Conservation (phyloP, 176 grass and related monocot genomes). For the Aegilops sharonensis region DNA sequence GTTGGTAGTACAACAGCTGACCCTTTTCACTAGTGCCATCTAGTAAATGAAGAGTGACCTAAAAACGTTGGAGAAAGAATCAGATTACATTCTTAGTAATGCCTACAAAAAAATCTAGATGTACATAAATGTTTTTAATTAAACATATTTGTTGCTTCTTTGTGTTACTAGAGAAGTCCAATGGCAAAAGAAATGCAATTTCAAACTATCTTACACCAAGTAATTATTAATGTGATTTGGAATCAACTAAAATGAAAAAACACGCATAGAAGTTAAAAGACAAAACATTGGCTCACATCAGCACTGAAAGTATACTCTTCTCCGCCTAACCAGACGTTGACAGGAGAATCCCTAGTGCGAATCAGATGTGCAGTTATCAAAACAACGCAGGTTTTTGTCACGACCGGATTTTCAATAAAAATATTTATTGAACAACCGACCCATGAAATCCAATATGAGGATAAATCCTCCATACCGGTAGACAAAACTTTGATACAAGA, state of each 20-base stretch:
- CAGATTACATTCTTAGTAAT: background rate
- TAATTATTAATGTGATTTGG: background rate
- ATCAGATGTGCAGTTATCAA: constrained; percentile 7
- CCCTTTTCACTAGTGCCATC: background rate
- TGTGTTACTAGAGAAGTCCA: background rate
- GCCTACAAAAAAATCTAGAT: background rate
- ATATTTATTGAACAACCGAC: too few relatives aligned
- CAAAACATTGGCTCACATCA: constrained; percentile 8
- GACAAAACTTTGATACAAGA: too few relatives aligned
- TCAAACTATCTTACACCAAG: background rate
- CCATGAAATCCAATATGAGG: too few relatives aligned
- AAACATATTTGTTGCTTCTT: background rate
- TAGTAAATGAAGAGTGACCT: constrained; percentile 1
- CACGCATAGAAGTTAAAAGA: background rate
- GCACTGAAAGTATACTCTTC: background rate
- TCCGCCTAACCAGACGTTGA: background rate
- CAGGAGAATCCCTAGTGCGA: constrained; percentile 1
- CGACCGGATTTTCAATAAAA: too few relatives aligned
- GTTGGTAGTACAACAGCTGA: constrained; percentile 4
- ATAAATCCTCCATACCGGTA: too few relatives aligned
- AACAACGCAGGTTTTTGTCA: background rate
- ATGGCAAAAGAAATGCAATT: constrained; percentile 5
- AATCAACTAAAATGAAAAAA: background rate
- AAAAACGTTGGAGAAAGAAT: background rate
- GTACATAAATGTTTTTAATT: background rate